These are phyloP conservation scores for Lotus japonicus DNA, from an alignment of 306 rosid species.

Conservation along the genomic window DNA sequence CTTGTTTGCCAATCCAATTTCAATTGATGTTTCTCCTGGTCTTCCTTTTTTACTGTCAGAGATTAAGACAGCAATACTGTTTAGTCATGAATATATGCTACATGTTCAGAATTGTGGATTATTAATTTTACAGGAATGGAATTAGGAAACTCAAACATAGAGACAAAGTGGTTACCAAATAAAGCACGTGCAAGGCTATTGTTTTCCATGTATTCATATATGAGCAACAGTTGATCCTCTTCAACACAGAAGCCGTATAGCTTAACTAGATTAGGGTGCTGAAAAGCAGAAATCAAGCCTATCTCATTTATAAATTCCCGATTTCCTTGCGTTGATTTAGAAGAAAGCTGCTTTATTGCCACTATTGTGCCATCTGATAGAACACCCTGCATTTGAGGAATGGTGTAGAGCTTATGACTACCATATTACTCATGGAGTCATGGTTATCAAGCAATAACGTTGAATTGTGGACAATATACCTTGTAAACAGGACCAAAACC, in stretches of 20 bases:
- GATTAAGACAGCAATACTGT: neutral
- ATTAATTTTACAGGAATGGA: neutral
- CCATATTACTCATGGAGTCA: neutral
- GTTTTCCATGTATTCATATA: conserved; percentile 57
- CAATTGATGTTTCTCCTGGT: conserved; percentile 3
- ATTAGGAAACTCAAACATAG: neutral
- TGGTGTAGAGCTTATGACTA: neutral
- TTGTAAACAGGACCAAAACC: conserved; percentile 62
- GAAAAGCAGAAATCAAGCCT: conserved; percentile 48
- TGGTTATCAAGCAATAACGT: neutral
- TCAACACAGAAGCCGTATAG: conserved; percentile 51
- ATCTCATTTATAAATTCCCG: conserved; percentile 54
- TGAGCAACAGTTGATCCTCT: conserved; percentile 34
- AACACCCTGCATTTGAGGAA: conserved; percentile 29
- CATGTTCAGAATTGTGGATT: neutral
- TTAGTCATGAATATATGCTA: neutral
- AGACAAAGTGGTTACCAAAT: conserved; percentile 31
- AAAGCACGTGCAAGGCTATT: conserved; percentile 50
- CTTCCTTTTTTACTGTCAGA: conserved; percentile 20
- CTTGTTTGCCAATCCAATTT: conserved; percentile 51
- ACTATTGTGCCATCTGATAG: conserved; percentile 33
- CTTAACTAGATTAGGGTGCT: conserved; percentile 49
- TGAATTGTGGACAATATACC: conserved; percentile 9
- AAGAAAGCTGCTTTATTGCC: conserved; percentile 44
- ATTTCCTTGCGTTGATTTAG: conserved; percentile 48